These are phyloP conservation scores for Litchi chinensis DNA, from an alignment of 345 rosid genomes.

Conservation along the genomic window DNA sequence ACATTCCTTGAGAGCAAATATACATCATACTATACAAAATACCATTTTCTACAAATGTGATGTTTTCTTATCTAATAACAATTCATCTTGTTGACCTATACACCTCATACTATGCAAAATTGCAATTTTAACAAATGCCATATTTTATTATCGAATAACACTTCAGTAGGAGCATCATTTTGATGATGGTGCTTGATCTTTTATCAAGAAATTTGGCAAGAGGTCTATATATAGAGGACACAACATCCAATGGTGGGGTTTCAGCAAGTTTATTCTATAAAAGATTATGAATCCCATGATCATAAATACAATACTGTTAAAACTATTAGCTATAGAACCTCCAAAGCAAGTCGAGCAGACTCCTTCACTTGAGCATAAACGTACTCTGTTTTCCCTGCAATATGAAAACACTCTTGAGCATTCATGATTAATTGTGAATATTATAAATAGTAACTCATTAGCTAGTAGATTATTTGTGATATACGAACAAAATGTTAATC, in stretches of 20 bases:
- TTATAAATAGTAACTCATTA: background rate
- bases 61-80: background rate
- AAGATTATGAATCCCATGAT: background rate
- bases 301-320: slow-evolving; percentile 16
- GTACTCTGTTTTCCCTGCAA: slow-evolving; percentile 90
- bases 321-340: slow-evolving; percentile 53
- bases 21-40: background rate
- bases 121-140: background rate
- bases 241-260: background rate
- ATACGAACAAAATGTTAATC: background rate
- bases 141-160: background rate
- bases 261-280: background rate
- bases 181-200: background rate
- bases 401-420: background rate
- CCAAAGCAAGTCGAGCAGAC: slow-evolving; percentile 69
- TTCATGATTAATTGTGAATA: background rate
- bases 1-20: background rate
- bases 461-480: slow-evolving; percentile 10
- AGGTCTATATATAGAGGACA: background rate
- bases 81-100: background rate
- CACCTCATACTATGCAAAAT: background rate
- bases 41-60: background rate
- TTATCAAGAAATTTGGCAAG: background rate
- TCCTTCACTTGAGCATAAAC: slow-evolving; percentile 66
- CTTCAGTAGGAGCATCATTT: background rate